Base-by-base conservation (phyloP, 2,329 filamentous ascomycete genomes). In the Drechslera avenae region DNA sequence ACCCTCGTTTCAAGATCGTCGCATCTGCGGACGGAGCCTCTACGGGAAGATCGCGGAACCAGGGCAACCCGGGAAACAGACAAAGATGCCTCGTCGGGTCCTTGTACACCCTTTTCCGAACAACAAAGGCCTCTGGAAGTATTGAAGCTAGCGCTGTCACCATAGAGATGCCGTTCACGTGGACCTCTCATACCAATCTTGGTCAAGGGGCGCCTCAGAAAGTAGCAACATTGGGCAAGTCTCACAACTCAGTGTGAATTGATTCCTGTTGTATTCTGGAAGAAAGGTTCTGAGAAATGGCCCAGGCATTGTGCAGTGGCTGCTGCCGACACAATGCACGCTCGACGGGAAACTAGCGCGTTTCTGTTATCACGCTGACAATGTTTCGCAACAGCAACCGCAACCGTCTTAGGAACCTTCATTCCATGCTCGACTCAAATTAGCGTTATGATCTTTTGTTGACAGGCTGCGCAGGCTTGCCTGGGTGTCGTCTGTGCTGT, bases 281-380 rank as follows among this genome's bases (percentile, higher is more conserved):
- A 28, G 4, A 28, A 28, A 2, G 12, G 3, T 3, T 3, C 9
- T 28, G 26, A 10, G 12, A 10, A 28, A 28, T 3, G 7, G 26
- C 26, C 4, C 9, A 13, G 26, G 26, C 26, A 28, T 28, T 23
- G 28, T 21, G 19, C 28, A 10, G 17, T 48, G 7, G 1, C n/a
- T 14, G 19, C 34, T 26, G 13, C 40, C 23, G 39, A 41, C 32
- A 51, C 30, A 33, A 28, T 33, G 30, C 32, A 35, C 32, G 36
- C 23, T 33, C 32, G 37, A 39, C 31, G 37, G 36, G 36, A 32
- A 46, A n/a, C 26, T 28, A 34, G 41, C 21, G 36, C 53, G 54
- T 54, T 51, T 50, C 26, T 42, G 17, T 41, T 52, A 51, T 61
- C 60, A 65, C 16, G 56, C 59, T 51, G 60, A 64, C 57, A 50